phyloP scores from a whole-genome alignment of 148 eudicot species.

The Cornus florida region DNA sequence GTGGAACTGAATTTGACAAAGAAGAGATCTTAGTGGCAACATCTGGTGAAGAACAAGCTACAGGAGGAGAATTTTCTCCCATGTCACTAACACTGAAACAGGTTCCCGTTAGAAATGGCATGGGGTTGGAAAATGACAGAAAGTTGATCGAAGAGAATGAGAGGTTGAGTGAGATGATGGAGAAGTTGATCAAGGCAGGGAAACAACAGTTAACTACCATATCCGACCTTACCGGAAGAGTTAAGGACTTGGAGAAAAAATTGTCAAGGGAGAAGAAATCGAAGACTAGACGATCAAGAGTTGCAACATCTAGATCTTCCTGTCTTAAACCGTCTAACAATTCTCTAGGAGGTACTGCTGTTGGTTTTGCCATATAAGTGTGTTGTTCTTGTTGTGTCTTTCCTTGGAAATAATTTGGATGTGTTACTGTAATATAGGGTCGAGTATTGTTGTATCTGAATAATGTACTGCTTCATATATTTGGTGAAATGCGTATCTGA shows the following conservation, averaged over 20 bases:
- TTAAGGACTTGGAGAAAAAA: slow-evolving; percentile 62
- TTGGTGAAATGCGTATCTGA: too few relatives aligned
- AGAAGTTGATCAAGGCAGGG: slow-evolving; percentile 54
- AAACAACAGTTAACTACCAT: slow-evolving; percentile 60
- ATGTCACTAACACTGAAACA: slow-evolving; percentile 1
- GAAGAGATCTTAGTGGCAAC: neutral
- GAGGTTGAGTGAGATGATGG: slow-evolving; percentile 53
- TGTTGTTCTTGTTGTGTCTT: neutral
- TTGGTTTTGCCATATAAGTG: slow-evolving; percentile 19
- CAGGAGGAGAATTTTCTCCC: neutral
- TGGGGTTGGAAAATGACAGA: slow-evolving; percentile 12
- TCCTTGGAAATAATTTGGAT: neutral
- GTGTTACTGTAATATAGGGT: neutral
- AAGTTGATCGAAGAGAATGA: slow-evolving; percentile 53
- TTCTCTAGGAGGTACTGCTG: slow-evolving; percentile 9
- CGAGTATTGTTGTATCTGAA: neutral
- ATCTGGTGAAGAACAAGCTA: neutral
- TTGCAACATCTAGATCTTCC: slow-evolving; percentile 2
- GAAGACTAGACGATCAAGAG: slow-evolving; percentile 26
- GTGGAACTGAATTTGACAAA: neutral
- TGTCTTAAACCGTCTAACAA: slow-evolving; percentile 15
- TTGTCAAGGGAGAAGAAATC: slow-evolving; percentile 40
- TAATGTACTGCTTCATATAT: too few relatives aligned
- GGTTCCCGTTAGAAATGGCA: neutral
- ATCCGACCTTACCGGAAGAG: slow-evolving; percentile 43